A percentile compares a stretch with the other conserved stretches of the same genome.
Evolutionary conservation across 306 rosid species (phyloP).

Genomic region (Styphnolobium japonicum): DNA sequence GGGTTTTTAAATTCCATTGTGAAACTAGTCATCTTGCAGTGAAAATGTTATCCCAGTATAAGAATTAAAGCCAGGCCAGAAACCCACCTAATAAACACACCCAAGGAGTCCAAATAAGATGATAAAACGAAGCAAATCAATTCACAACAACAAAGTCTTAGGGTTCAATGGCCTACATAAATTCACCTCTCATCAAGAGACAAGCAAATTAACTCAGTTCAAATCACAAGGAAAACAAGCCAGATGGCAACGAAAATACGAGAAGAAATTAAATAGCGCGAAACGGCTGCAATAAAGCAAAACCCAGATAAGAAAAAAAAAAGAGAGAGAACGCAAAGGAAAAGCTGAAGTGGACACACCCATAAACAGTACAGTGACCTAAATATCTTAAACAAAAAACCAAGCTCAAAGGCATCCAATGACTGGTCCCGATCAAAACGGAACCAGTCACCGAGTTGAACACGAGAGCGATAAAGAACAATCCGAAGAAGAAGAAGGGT

Average conservation of each 20-base stretch:
- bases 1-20: constrained; percentile 55
- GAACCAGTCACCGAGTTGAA: constrained; percentile 21
- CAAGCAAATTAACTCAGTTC: constrained; percentile 15
- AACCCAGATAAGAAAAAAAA: constrained; percentile 34
- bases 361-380: constrained; percentile 57
- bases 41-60: constrained; percentile 15
- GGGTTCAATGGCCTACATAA: constrained; percentile 39
- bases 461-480: neutral
- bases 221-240: constrained; percentile 15
- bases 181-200: constrained; percentile 31
- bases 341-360: constrained; percentile 65
- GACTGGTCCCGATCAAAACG: constrained; percentile 33
- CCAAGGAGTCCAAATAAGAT: constrained; percentile 13
- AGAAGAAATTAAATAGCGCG: constrained; percentile 11
- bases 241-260: constrained; percentile 18
- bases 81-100: constrained; percentile 23
- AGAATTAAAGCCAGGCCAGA: constrained; percentile 11
- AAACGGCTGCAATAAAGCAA: constrained; percentile 38
- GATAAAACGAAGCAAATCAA: constrained; percentile 22
- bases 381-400: constrained; percentile 31
- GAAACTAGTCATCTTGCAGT: constrained; percentile 12
- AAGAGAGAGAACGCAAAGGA: constrained; percentile 40
- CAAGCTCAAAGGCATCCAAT: constrained; percentile 23
- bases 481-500: neutral
- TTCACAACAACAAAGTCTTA: constrained; percentile 30